Conservation (phyloP, 768 basidiomycete genomes). For the Lanmaoa rubissima region DNA sequence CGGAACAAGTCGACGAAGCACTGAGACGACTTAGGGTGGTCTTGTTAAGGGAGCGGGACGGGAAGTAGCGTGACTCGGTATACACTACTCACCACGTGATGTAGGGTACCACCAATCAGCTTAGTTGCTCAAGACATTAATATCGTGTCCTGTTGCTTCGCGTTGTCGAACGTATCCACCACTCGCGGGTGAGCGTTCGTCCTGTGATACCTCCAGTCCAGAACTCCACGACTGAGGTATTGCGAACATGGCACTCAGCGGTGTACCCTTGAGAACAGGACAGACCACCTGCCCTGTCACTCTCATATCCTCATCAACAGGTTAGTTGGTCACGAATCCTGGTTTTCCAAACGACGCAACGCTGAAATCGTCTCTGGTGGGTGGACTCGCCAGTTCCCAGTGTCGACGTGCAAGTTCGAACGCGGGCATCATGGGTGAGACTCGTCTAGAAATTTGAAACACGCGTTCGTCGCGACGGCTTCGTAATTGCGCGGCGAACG, state of each 20-base stretch:
- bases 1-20: slow-evolving; percentile 72
- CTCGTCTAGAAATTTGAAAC: slow-evolving; percentile 10
- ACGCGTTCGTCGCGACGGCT: slow-evolving; percentile 1
- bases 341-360: neutral
- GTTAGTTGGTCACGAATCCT: neutral
- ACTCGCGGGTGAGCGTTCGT: neutral
- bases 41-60: slow-evolving; percentile 26
- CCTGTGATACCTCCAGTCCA: neutral
- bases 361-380: neutral
- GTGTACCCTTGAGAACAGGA: neutral
- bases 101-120: slow-evolving; percentile 1
- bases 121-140: neutral
- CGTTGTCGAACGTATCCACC: neutral
- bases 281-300: neutral
- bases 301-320: neutral
- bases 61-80: slow-evolving; percentile 3
- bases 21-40: slow-evolving; percentile 56
- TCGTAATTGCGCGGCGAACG: neutral
- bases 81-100: slow-evolving; percentile 1
- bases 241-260: too few relatives aligned
- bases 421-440: neutral
- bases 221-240: neutral
- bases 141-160: neutral
- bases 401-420: neutral
- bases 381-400: neutral